Evolutionary conservation across 1,284 basidiomycete species (phyloP), one percentile per base, ranked within the genome.

Genomic region (Vanrija sp.): DNA sequence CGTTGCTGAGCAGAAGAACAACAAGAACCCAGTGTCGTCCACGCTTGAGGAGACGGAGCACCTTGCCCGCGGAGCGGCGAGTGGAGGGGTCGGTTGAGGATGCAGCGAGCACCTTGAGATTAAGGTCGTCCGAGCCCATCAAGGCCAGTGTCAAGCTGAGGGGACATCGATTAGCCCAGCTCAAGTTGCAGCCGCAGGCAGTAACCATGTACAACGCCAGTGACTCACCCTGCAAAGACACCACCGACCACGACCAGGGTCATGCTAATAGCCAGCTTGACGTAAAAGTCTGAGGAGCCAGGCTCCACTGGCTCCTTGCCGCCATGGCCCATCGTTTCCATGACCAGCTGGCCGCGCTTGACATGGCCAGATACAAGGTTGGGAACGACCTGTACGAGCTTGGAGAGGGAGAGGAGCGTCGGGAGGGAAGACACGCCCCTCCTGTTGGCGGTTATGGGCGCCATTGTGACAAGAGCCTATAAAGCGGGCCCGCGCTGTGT

Each of bases 1-100:
- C 91, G 67, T 94, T 94, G 47, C 86, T 83, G 3, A 94, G 80
- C 1, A 91, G 80, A 1, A 96, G 81, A 7, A 91, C 88, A 48
- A 95, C 91, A 19, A 97, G 82, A 12, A 97, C 91, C 93, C 94
- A 97, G 75, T 97, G 94, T 12, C 91, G 82, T 0, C 93, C 91
- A 66, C 83, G 86, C 49, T 78, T 79, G 75, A 97, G 84, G 2
- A 97, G 80, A n/a, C 77, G 79, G 42, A 92, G 75, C 1, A 94
- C 91, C 78, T 84, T 88, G 60, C 81, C 80, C 0, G 90, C 91
- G 56, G 91, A 86, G 51, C 73, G 69, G 62, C 83, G 81, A 72
- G 92, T 88, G 43, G 71, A 78, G 1, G 77, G 66, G 66, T 92
- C 83, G 19, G 86, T 87, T 0, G 91, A 93, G 1, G 89, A 89